Base-by-base conservation (phyloP, 495 filamentous ascomycete species). In the Aspergillus heteromorphus region DNA sequence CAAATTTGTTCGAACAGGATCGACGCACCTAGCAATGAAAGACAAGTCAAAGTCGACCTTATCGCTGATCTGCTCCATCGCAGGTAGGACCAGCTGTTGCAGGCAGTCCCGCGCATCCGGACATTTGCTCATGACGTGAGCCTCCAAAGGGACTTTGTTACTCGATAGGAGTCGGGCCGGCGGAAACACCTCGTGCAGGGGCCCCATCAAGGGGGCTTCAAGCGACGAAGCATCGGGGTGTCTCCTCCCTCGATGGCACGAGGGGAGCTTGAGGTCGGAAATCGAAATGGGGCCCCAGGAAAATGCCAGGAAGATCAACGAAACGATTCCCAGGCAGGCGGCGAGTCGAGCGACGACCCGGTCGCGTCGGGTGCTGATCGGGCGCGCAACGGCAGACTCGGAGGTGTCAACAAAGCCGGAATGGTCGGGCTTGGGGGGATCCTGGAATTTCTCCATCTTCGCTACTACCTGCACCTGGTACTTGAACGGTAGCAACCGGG, bases 51-150 rank as follows among this genome's bases (percentile, higher is more conserved):
- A 98, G 72, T 96, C 84, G 27, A 97, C 92, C 64, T 93, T 95
- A 51, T 87, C 79, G 51, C 79, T 78, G 18, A 92, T 79, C 45
- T 84, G 78, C 68, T 88, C 82, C 90, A 98, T 95, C 2, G 88
- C 81, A 2, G 95, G 93, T 1, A 96, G 72, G 13, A 97, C 79
- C 53, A 98, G 65, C 49, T 92, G 75, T 45, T 83, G 81, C 6
- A 98, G 76, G 64, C 93, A 97, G 64, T 86, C 85, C 67, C 72
- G 79, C 2, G 89, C 87, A 67, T 95, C 89, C 0, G 93, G 93
- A 61, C 93, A 98, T 74, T 97, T 96, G 70, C 86, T 88, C 87
- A 96, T 96, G 56, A 96, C 87, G 64, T 95, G 89, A 51, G 88
- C 87, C 64, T 98, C 93, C 8, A 98, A 74, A 3, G 91, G 85